Conservation (phyloP, 208 protist genomes). For the Crithidia bombi region DNA sequence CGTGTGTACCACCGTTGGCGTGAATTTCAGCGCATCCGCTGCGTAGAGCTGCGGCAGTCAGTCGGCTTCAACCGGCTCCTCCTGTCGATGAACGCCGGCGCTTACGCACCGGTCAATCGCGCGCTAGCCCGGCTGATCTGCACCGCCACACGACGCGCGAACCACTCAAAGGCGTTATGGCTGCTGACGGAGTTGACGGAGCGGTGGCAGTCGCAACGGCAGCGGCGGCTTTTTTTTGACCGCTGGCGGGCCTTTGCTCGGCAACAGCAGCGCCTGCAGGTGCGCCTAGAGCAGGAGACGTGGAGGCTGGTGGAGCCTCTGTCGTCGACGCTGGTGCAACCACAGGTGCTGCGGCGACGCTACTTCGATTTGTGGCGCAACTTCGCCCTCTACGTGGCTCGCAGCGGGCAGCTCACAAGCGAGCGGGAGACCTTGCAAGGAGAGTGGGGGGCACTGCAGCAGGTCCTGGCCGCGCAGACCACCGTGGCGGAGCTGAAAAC, state of each 20-base stretch:
- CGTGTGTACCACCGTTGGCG: constrained; percentile 30
- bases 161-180: constrained; percentile 38
- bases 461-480: constrained; percentile 30
- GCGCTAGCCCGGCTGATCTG: constrained; percentile 8
- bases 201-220: constrained; percentile 1
- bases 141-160: constrained; percentile 4
- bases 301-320: constrained; percentile 48
- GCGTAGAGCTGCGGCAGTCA: constrained; percentile 22
- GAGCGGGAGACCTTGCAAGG: constrained; percentile 59
- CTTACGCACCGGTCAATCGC: constrained; percentile 18
- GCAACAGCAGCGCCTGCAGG: constrained; percentile 1
- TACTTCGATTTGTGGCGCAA: constrained; percentile 61
- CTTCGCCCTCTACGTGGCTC: constrained; percentile 46
- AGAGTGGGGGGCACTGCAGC: constrained; percentile 64
- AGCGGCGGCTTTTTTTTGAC: constrained; percentile 32
- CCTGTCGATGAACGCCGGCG: constrained; percentile 46
- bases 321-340: constrained; percentile 40
- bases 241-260: constrained; percentile 38
- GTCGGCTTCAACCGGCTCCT: constrained; percentile 56
- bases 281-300: constrained; percentile 5
- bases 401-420: constrained; percentile 40
- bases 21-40: constrained; percentile 5
- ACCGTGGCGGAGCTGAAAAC: constrained; percentile 38
- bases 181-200: constrained; percentile 26
- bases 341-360: constrained; percentile 33